phyloP scores from a whole-genome alignment of 495 filamentous ascomycete genomes.

The Penicillium subrubescens region DNA sequence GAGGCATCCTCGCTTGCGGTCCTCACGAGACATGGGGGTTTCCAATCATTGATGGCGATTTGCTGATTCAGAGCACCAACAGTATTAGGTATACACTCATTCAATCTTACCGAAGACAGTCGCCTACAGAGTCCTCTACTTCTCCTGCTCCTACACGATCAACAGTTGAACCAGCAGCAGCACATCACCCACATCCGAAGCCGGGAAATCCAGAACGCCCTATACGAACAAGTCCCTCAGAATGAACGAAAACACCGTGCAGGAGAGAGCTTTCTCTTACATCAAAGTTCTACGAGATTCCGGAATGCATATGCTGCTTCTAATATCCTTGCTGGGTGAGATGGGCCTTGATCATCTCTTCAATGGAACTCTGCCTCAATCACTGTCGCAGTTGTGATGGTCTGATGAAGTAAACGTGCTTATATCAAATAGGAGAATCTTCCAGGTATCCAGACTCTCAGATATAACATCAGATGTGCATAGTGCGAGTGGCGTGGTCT shows the following conservation, averaged over 20 bases:
- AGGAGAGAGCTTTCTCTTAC: neutral
- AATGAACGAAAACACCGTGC: neutral
- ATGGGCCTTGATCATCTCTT: neutral
- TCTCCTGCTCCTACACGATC: neutral
- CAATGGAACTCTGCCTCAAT: neutral
- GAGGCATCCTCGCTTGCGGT: neutral
- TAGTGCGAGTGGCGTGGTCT: neutral
- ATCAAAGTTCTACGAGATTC: neutral
- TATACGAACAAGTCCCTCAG: neutral
- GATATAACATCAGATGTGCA: constrained; percentile 3
- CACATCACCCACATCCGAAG: neutral
- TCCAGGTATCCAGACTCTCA: neutral
- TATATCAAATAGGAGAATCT: neutral
- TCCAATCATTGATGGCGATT: neutral
- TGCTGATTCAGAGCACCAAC: neutral
- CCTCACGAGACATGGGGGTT: neutral
- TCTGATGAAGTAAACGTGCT: neutral
- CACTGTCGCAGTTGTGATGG: neutral
- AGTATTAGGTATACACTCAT: neutral
- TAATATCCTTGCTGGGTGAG: neutral
- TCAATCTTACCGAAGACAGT: neutral
- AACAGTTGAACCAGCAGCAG: neutral
- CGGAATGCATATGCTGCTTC: neutral
- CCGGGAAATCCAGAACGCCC: neutral
- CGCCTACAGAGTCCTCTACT: neutral